Percentiles rank a stretch among this genome's conserved stretches.
These are phyloP conservation scores for Plasmodium inui DNA, from an alignment of 169 alveolate species.

Conservation along the genomic window DNA sequence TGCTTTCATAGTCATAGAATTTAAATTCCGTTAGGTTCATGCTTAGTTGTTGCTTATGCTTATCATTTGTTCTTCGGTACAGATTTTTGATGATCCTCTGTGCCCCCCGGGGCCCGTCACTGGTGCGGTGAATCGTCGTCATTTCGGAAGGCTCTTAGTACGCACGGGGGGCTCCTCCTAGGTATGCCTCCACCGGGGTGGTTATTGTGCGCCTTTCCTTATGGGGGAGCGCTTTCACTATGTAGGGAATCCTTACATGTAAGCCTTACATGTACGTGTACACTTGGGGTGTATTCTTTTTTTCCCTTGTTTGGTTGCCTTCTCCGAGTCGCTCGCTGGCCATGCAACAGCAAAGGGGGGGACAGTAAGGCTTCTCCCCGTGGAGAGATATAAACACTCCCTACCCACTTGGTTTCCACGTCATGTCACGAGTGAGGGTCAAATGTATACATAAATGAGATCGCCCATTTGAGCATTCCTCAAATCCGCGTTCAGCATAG, in stretches of 20 bases:
- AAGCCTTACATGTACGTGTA: background rate
- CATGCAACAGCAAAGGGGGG: background rate
- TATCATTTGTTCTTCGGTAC: background rate
- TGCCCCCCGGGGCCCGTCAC: background rate
- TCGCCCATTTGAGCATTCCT: background rate
- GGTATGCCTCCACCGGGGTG: background rate
- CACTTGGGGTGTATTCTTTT: background rate
- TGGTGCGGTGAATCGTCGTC: background rate
- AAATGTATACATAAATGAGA: background rate
- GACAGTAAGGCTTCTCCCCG: background rate
- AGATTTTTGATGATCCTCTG: background rate
- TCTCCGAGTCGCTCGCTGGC: background rate
- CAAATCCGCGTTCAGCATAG: background rate
- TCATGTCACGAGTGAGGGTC: background rate
- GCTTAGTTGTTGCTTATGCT: background rate
- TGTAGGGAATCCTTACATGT: background rate
- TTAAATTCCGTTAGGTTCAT: constrained; percentile 27
- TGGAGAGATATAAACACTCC: background rate
- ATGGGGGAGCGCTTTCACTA: background rate
- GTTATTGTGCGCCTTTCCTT: background rate
- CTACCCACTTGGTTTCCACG: background rate
- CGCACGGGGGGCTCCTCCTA: background rate
- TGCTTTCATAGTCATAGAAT: constrained; percentile 42
- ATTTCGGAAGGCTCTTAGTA: background rate
- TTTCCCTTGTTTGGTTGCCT: background rate